phyloP scores from a whole-genome alignment of 2,329 filamentous ascomycete genomes.

The Trichophaea hybrida region DNA sequence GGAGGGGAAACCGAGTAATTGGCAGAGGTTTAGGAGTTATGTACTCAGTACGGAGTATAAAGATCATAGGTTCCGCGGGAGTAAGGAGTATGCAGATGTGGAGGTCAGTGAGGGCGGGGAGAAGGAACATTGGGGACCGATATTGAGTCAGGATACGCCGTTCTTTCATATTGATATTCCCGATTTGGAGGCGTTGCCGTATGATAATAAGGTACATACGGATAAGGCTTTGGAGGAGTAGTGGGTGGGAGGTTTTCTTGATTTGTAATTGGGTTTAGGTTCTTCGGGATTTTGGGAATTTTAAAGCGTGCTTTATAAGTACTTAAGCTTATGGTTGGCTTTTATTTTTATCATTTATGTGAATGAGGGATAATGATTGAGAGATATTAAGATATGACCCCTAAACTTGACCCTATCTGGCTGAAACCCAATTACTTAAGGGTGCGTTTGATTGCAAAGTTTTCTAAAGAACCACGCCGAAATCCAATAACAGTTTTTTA shows the following conservation, averaged over 20 bases:
- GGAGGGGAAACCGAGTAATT: slow-evolving; percentile 15
- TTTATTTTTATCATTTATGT: too few relatives aligned
- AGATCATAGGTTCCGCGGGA: slow-evolving; percentile 22
- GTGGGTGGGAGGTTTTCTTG: background rate
- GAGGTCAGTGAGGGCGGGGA: slow-evolving; percentile 27
- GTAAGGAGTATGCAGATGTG: slow-evolving; percentile 13
- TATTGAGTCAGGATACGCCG: slow-evolving; percentile 36
- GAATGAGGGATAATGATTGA: too few relatives aligned
- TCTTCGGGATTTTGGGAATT: background rate
- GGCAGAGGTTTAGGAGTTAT: slow-evolving; percentile 18
- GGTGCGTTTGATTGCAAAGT: too few relatives aligned
- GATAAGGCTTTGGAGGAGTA: background rate
- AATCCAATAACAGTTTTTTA: too few relatives aligned
- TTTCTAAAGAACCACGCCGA: too few relatives aligned
- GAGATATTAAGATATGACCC: too few relatives aligned
- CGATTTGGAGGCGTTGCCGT: slow-evolving; percentile 22
- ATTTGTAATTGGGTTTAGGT: background rate
- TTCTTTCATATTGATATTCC: slow-evolving; percentile 42
- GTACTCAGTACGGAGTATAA: slow-evolving; percentile 15
- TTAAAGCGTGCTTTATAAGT: background rate
- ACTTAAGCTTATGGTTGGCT: too few relatives aligned
- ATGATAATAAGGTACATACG: slow-evolving; percentile 5
- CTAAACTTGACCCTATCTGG: too few relatives aligned
- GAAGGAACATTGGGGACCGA: slow-evolving; percentile 32
- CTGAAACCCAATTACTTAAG: too few relatives aligned